Evolutionary conservation across 192 early-diverging fungal species (phyloP).

Genomic region (Martensiomyces pterosporus): DNA sequence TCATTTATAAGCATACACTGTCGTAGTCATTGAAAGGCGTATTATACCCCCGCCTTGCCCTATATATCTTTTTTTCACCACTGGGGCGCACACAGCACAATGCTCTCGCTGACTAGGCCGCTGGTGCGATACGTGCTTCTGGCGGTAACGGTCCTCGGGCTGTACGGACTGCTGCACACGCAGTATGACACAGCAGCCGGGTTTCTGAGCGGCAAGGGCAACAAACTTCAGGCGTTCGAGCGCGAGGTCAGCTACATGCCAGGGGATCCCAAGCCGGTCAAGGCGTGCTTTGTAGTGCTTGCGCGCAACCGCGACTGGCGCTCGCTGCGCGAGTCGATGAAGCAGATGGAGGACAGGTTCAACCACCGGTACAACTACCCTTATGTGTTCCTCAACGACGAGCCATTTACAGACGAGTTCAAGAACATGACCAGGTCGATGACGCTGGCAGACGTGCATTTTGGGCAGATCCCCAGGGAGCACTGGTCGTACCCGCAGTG

Average conservation of each 20-base stretch:
- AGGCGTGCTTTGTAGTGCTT: conserved; percentile 66
- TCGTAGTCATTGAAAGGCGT: no score
- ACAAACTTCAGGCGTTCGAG: conserved; percentile 12
- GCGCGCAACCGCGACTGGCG: conserved; percentile 65
- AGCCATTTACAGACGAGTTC: conserved; percentile 66
- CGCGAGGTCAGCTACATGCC: conserved; percentile 32
- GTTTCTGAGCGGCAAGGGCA: conserved; percentile 10
- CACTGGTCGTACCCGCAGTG: conserved; percentile 77
- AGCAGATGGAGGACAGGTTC: conserved; percentile 74
- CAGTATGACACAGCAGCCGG: conserved; percentile 29
- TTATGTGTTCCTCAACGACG: conserved; percentile 80
- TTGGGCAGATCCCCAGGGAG: conserved; percentile 60
- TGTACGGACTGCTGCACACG: conserved; percentile 34
- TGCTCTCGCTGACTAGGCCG: conserved; percentile 27
- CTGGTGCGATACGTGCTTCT: conserved; percentile 39
- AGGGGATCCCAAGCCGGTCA: conserved; percentile 35
- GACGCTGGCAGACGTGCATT: conserved; percentile 55
- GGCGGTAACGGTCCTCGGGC: conserved; percentile 8
- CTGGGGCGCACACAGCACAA: neutral
- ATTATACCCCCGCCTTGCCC: neutral
- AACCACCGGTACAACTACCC: conserved; percentile 76
- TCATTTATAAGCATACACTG: neutral
- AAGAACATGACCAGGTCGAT: conserved; percentile 53
- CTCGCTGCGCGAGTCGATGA: conserved; percentile 56
- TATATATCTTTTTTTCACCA: neutral